Percentiles rank a stretch among this genome's conserved stretches.
phyloP scores from a whole-genome alignment of 139 green algal species.

The Chlorella sp. region DNA sequence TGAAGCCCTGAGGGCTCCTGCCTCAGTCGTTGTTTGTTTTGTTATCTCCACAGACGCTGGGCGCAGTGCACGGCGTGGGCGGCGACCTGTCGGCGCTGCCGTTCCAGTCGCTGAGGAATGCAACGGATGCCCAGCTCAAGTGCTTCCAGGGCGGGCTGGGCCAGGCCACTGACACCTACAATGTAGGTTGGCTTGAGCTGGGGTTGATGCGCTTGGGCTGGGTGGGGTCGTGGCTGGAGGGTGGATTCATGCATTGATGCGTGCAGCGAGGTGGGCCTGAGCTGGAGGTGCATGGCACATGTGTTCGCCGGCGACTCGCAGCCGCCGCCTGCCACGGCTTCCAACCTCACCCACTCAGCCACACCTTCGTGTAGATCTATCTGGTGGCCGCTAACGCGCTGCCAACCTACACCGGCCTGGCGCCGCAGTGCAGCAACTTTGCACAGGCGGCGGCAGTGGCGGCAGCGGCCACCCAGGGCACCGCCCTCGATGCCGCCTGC shows the following conservation, averaged over 20 bases:
- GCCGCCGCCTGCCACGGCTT: not conserved
- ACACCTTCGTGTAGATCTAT: slow-evolving; percentile 37
- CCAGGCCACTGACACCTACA: slow-evolving; percentile 37
- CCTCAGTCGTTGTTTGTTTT: no score
- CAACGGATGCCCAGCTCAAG: not conserved
- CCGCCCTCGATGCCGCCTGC: not conserved
- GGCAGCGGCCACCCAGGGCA: not conserved
- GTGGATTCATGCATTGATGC: no score
- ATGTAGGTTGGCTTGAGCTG: not conserved
- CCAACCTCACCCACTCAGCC: no score
- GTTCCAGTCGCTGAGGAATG: slow-evolving; percentile 33
- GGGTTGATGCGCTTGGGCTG: no score
- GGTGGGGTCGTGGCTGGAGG: no score
- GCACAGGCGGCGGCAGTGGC: slow-evolving; percentile 15
- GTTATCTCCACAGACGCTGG: not conserved
- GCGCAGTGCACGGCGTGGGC: not conserved
- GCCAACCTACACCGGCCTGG: slow-evolving; percentile 43
- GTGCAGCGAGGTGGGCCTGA: not conserved
- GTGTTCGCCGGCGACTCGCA: no score
- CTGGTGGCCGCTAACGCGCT: slow-evolving; percentile 41
- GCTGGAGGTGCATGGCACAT: not conserved
- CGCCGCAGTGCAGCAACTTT: slow-evolving; percentile 12
- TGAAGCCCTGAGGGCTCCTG: no score
- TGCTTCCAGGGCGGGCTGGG: slow-evolving; percentile 38
- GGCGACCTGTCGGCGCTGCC: slow-evolving; percentile 43